These are phyloP conservation scores for Russula sp. DNA, from an alignment of 768 basidiomycete genomes.

Conservation along the genomic window DNA sequence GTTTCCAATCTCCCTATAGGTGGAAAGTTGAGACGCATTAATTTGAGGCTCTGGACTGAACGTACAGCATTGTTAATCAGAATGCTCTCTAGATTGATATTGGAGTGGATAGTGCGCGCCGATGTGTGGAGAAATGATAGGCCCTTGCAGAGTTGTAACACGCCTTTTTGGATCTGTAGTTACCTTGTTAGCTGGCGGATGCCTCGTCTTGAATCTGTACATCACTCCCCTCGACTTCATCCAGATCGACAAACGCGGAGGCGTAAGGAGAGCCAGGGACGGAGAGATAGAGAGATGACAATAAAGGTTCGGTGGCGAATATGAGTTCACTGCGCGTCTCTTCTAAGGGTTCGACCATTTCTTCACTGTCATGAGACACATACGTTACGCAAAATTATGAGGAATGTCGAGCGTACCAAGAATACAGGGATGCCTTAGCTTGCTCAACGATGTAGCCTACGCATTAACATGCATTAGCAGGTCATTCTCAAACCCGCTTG, in stretches of 20 bases:
- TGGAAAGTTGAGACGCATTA: constrained; percentile 10
- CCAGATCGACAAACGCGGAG: constrained; percentile 70
- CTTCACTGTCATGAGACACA: constrained; percentile 42
- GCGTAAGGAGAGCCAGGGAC: constrained; percentile 62
- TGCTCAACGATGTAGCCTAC: constrained; percentile 79
- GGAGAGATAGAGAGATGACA: constrained; percentile 76
- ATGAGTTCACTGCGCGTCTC: constrained; percentile 86
- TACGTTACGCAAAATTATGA: constrained; percentile 12
- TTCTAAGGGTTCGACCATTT: constrained; percentile 97
- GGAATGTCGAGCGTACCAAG: constrained; percentile 53
- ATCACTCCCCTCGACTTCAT: constrained; percentile 83
- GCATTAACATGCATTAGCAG: constrained; percentile 14
- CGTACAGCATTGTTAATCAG: constrained; percentile 85
- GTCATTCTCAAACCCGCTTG: not conserved
- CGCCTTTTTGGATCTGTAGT: constrained; percentile 88
- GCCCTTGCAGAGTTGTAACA: constrained; percentile 88
- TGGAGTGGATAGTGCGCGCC: constrained; percentile 88
- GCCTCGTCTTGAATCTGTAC: constrained; percentile 6
- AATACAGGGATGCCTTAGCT: constrained; percentile 89
- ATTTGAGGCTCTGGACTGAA: constrained; percentile 26
- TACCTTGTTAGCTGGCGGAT: constrained; percentile 24
- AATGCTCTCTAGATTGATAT: constrained; percentile 82
- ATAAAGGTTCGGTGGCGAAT: constrained; percentile 90
- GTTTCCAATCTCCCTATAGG: constrained; percentile 93
- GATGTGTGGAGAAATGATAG: constrained; percentile 88